phyloP scores from a whole-genome alignment of 768 basidiomycete genomes.

The Sporobolomyces roseus region DNA sequence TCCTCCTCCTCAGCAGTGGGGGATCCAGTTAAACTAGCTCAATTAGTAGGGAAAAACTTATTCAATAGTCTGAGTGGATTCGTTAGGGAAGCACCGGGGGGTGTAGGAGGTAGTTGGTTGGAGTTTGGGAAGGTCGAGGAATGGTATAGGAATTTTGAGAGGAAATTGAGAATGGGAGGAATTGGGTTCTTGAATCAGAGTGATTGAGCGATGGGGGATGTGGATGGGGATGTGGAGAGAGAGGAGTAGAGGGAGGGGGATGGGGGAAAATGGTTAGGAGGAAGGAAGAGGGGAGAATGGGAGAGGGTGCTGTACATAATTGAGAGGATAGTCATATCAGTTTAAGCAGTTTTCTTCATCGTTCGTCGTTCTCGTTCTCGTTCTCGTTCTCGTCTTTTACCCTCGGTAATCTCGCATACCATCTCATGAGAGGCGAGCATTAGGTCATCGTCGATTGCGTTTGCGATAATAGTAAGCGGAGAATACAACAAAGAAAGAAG shows the following conservation, averaged over 20 bases:
- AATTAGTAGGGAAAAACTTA: conserved; percentile 31
- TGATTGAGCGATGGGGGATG: neutral
- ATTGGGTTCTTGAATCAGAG: conserved; percentile 31
- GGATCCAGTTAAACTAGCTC: conserved; percentile 29
- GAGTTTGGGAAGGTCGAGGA: conserved; percentile 14
- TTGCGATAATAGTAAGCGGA: too few relatives aligned
- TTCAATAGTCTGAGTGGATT: conserved; percentile 30
- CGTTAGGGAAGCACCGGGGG: neutral
- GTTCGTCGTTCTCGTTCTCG: too few relatives aligned
- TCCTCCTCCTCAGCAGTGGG: neutral
- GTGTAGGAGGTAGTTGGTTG: conserved; percentile 17
- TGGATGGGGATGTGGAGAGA: neutral
- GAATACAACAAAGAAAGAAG: too few relatives aligned
- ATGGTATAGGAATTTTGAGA: conserved; percentile 41
- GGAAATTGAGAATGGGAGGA: conserved; percentile 30
- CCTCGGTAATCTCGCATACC: too few relatives aligned
- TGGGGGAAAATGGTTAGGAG: neutral
- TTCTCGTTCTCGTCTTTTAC: too few relatives aligned
- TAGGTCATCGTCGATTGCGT: too few relatives aligned
- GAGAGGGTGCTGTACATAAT: too few relatives aligned
- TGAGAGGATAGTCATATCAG: too few relatives aligned
- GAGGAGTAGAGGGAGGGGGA: neutral
- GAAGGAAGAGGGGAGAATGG: neutral
- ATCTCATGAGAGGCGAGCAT: too few relatives aligned
- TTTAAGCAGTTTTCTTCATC: too few relatives aligned